A percentile compares a stretch with the other conserved stretches of the same genome.
Conservation (phyloP, 2,329 filamentous ascomycete genomes). For the Macroventuria anomochaeta region DNA sequence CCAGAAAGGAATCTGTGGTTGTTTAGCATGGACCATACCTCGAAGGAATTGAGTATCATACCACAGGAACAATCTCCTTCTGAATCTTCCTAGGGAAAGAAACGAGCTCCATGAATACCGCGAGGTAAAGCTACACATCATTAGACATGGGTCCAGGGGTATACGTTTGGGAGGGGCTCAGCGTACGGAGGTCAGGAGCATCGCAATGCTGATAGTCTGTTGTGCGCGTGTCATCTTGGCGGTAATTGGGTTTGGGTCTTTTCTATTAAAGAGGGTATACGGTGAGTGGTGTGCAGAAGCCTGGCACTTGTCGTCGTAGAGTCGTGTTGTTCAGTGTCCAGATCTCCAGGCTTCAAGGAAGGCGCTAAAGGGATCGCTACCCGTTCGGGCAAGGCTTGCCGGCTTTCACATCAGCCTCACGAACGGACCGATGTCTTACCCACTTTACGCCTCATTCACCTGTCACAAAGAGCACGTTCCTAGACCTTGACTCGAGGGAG, state of each 20-base stretch:
- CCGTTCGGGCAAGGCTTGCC: constrained; percentile 26
- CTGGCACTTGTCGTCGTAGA: constrained; percentile 22
- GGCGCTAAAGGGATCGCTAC: constrained; percentile 33
- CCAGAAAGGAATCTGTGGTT: constrained; percentile 84
- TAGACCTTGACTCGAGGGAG: constrained; percentile 1
- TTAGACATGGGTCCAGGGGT: constrained; percentile 26
- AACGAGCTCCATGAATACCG: constrained; percentile 81
- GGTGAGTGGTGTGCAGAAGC: constrained; percentile 22
- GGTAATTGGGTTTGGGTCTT: constrained; percentile 4
- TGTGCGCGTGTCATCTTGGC: constrained; percentile 88
- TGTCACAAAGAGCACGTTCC: constrained; percentile 10
- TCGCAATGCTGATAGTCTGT: constrained; percentile 86
- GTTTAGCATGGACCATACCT: constrained; percentile 14
- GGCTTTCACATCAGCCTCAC: constrained; percentile 19
- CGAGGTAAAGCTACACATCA: constrained; percentile 78
- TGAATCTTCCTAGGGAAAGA: constrained; percentile 80
- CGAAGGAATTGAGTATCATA: constrained; percentile 59
- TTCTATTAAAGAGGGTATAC: constrained; percentile 28
- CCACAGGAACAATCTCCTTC: constrained; percentile 85
- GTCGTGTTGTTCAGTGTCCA: constrained; percentile 31
- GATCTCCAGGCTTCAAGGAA: constrained; percentile 31
- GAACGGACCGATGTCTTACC: background rate
- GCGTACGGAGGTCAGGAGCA: constrained; percentile 86
- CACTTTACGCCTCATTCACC: background rate
- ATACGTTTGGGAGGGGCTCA: constrained; percentile 18